Conservation (phyloP, 805 yeast species). For the Kluyveromyces dobzhanskii region DNA sequence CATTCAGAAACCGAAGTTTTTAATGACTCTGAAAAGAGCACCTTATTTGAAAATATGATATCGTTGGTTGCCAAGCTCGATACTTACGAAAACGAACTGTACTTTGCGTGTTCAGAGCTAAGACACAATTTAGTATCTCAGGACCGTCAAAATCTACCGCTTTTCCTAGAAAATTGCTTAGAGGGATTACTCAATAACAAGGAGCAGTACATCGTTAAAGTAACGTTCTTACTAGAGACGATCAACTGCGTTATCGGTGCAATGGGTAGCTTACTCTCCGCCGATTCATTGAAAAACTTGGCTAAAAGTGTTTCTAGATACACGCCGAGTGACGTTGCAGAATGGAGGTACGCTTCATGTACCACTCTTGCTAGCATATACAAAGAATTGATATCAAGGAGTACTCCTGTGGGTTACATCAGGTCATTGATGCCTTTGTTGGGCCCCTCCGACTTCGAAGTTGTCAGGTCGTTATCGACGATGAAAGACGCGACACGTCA, state of each 20-base stretch:
- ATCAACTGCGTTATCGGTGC: constrained; percentile 8
- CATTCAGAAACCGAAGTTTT: constrained; percentile 3
- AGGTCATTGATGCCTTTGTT: constrained; percentile 3
- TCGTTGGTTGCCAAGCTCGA: constrained; percentile 14
- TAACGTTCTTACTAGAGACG: constrained; percentile 16
- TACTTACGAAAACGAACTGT: constrained; percentile 20
- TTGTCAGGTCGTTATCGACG: constrained; percentile 3
- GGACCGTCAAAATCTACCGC: neutral
- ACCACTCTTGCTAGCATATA: constrained; percentile 1
- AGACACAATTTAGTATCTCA: constrained; percentile 12
- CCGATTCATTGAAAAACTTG: neutral
- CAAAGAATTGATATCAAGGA: neutral
- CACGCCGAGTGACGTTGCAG: constrained; percentile 4
- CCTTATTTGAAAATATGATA: constrained; percentile 17
- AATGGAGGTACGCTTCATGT: constrained; percentile 6
- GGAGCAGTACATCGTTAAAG: constrained; percentile 4
- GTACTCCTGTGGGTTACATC: constrained; percentile 2
- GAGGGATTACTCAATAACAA: neutral
- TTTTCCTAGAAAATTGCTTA: constrained; percentile 2
- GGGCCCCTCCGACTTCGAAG: constrained; percentile 3
- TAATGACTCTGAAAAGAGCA: constrained; percentile 3
- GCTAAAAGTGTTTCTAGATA: neutral
- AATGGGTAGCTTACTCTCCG: neutral
- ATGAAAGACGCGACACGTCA: neutral
- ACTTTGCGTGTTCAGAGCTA: constrained; percentile 18